Evolutionary conservation across 2,329 filamentous ascomycete genomes (phyloP), one percentile per base, ranked within the genome.

Genomic region (Fusarium bactridioides): DNA sequence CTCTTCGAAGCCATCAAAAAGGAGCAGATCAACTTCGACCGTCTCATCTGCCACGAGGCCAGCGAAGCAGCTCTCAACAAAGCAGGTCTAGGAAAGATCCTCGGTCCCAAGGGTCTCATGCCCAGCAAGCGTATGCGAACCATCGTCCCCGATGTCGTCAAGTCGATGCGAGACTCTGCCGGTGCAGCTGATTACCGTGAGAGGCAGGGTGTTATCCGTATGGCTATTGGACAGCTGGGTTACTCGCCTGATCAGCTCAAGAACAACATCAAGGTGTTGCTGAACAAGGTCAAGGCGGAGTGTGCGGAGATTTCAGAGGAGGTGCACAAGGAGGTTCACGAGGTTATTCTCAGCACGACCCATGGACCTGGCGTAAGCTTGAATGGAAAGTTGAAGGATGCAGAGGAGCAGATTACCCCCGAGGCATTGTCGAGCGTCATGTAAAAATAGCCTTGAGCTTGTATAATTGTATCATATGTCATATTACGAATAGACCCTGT

Each of bases 101-200:
- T 99, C 25, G 96, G 96, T 78, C 96, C 97, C 50, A 91, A 90
- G 82, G 95, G 95, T 6, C 83, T 99, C 78, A 98, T 99, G 96
- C 96, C 96, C 10, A 97, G 90, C 80, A 84, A 88, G 67, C 97
- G 97, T 86, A 90, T 90, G 70, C 94, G 94, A 73, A 98, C 96
- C 1, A 93, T 99, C 62, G 94, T 97, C 29, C 92, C 89, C 78
- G 92, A 97, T 79, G 88, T 97, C 21, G 88, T 88, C 60, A 82
- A 86, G n/a, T 88, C 91, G 38, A 93, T 99, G 78, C 89, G 89
- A 77, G 93, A 95, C 74, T 90, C 97, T 82, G 90, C 94, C 19
- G 94, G 95, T 69, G 94, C 91, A 60, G 93, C 91, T 59, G 91
- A 95, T 75, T 99, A 97, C 84, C 90, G 94, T 79, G 96, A 99